These are phyloP conservation scores for Mycosarcoma mackinlayi DNA, from an alignment of 1,284 basidiomycete species.

Conservation along the genomic window DNA sequence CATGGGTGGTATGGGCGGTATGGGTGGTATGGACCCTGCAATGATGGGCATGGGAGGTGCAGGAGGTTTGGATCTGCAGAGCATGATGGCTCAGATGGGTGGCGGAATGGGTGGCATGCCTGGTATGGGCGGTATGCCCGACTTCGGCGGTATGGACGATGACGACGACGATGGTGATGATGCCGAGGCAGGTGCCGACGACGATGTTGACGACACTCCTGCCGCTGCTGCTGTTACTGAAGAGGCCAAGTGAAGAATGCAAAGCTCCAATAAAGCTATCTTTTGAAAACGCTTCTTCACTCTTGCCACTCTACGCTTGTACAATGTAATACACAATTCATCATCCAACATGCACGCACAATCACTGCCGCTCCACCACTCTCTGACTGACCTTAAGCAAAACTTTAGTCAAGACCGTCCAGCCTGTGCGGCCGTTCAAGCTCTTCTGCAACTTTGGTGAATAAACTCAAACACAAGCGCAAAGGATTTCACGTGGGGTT, in stretches of 20 bases:
- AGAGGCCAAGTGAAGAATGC: constrained; percentile 33
- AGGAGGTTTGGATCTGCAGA: constrained; percentile 27
- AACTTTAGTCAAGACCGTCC: too few relatives aligned
- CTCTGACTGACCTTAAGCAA: too few relatives aligned
- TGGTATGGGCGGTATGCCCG: constrained; percentile 21
- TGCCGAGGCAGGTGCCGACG: too few relatives aligned
- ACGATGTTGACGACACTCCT: constrained; percentile 67
- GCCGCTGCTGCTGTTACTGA: constrained; percentile 18
- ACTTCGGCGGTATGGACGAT: constrained; percentile 47
- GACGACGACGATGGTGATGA: constrained; percentile 58
- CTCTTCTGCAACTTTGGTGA: too few relatives aligned
- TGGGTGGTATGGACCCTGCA: constrained; percentile 55
- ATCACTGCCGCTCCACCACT: too few relatives aligned
- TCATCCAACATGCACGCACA: too few relatives aligned
- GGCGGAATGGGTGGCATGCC: constrained; percentile 25
- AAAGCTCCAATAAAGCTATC: not conserved
- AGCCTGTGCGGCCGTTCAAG: too few relatives aligned
- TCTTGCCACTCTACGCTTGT: not conserved
- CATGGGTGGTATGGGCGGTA: constrained; percentile 69
- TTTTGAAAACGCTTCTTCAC: too few relatives aligned
- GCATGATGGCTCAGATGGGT: constrained; percentile 42
- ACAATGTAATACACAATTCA: constrained; percentile 10
- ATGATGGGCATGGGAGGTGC: constrained; percentile 34
- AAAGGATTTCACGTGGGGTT: too few relatives aligned
- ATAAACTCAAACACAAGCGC: too few relatives aligned